phyloP scores from a whole-genome alignment of 2,329 filamentous ascomycete genomes.

The Onygenales sp. region DNA sequence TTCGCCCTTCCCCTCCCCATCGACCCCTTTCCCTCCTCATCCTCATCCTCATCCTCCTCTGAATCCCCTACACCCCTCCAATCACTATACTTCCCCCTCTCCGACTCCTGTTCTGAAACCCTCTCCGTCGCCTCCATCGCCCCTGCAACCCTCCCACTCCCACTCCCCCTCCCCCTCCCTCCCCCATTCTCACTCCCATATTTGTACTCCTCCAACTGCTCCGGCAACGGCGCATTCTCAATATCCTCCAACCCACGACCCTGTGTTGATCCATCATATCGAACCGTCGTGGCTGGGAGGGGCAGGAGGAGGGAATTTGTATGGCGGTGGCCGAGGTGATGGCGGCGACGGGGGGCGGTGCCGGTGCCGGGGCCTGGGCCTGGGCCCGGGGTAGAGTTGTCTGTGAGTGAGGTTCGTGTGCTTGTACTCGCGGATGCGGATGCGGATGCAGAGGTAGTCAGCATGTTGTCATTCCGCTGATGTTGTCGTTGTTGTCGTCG shows the following conservation, averaged over 20 bases:
- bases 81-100: background rate
- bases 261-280: background rate
- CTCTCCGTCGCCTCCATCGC: background rate
- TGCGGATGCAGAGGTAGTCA: no score
- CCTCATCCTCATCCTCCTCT: background rate
- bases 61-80: background rate
- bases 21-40: constrained; percentile 7
- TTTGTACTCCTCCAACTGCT: background rate
- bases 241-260: background rate
- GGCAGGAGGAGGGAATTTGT: background rate
- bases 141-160: background rate
- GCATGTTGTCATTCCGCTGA: no score
- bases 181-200: background rate
- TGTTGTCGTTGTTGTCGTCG: no score
- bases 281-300: background rate
- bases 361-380: background rate
- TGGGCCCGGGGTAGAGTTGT: background rate
- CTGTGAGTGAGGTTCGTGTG: no score
- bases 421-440: no score
- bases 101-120: background rate
- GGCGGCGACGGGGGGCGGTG: background rate
- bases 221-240: constrained; percentile 1
- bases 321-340: background rate
- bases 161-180: background rate
- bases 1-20: constrained; percentile 13